phyloP scores from a whole-genome alignment of 2,329 filamentous ascomycete species.

The Aspergillus sp. region DNA sequence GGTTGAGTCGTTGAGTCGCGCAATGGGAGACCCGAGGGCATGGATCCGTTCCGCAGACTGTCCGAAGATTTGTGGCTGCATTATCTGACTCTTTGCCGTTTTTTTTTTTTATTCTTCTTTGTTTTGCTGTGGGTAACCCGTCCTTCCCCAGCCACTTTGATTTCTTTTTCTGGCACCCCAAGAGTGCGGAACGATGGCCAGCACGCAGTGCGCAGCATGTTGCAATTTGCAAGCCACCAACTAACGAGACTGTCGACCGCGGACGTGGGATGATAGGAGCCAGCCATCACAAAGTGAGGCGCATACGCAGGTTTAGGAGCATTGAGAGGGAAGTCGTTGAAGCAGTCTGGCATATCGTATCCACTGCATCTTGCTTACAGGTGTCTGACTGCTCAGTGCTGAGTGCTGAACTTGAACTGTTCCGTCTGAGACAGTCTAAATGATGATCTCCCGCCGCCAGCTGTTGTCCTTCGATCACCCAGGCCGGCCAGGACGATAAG shows the following conservation, averaged over 20 bases:
- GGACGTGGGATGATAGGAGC: not conserved
- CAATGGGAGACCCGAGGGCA: constrained; percentile 15
- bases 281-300: not conserved
- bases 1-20: constrained; percentile 4
- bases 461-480: constrained; percentile 4
- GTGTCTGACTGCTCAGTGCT: not conserved
- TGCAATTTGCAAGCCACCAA: not conserved
- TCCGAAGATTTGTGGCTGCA: constrained; percentile 12
- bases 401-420: not conserved
- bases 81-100: constrained; percentile 9
- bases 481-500: not conserved
- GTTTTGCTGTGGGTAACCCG: constrained; percentile 1
- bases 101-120: constrained; percentile 7
- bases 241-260: not conserved
- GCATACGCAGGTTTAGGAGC: not conserved
- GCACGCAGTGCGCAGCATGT: not conserved
- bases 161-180: constrained; percentile 3
- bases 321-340: not conserved
- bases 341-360: not conserved
- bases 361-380: constrained; percentile 2
- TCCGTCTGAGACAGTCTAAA: constrained; percentile 12
- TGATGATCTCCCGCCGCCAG: constrained; percentile 20
- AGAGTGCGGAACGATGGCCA: not conserved
- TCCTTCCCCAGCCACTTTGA: not conserved
- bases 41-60: constrained; percentile 15